Evolutionary conservation across 371 early-diverging fungal genomes (phyloP), one percentile per base, ranked within the genome.

Genomic region (Chytridium lagenaria): DNA sequence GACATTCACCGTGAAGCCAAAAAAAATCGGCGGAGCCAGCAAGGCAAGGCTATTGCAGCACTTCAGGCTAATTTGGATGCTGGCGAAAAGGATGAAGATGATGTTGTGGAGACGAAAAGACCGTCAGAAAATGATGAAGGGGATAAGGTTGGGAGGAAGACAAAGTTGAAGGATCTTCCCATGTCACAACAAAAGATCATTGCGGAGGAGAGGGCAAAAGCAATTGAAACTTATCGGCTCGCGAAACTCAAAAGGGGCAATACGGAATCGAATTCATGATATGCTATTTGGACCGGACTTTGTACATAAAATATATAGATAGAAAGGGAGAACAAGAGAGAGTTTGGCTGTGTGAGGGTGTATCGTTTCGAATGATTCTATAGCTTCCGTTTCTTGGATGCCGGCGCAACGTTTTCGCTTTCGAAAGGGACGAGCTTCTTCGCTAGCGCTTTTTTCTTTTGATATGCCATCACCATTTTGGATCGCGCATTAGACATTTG

Each of bases 371-470:
- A n/a, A n/a, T n/a, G n/a, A n/a, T n/a, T n/a, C n/a, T n/a, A n/a
- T 23, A 55, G 63, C 63, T 63, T 5, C 36, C 37, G 5, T 36
- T 36, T 30, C 63, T 63, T 63, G n/a, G n/a, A n/a, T n/a, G n/a
- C n/a, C 30, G 7, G 2, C 34, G 30, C 3, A 37, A 16, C 44
- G 3, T 69, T 30, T 31, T 59, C 51, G 23, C 64, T 66, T n/a
- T 40, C 36, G 51, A 70, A 73, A 2, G 78, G 79, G 3, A 65
- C 77, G 19, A 81, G 71, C 68, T 72, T 39, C 68, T 74, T 76
- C 28, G 81, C 81, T 26, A 81, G 44, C 1, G 31, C 26, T 59
- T 78, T 78, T 64, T 81, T 81, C 70, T 81, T 76, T 50, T 49
- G 51, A 61, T 81, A 74, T 10, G 77, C 78, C n/a, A 55, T 28